A percentile compares a stretch with the other conserved stretches of the same genome.
Evolutionary conservation across 192 early-diverging fungal species (phyloP).

Genomic region (Phlyctochytrium bullatum): DNA sequence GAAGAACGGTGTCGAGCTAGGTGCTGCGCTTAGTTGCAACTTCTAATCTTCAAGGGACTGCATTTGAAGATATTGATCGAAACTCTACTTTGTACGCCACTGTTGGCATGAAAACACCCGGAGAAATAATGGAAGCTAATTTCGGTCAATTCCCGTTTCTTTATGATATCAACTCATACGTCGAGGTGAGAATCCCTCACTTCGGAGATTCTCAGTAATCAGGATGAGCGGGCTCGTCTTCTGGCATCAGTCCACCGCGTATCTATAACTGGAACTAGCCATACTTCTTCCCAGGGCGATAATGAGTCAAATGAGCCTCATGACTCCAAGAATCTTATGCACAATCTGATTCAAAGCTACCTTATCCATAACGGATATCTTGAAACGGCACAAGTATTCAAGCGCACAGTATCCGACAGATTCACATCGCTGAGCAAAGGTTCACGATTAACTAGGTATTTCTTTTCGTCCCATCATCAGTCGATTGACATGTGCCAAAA

Average conservation of each 20-base stretch:
- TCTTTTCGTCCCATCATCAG: too few species aligned
- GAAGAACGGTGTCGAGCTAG: constrained; percentile 84
- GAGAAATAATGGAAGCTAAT: constrained; percentile 72
- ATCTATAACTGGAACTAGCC: constrained; percentile 16
- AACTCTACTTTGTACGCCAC: constrained; percentile 59
- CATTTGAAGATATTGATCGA: constrained; percentile 33
- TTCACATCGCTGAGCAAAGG: neutral
- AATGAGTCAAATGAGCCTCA: constrained; percentile 13
- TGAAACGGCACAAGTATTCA: constrained; percentile 71
- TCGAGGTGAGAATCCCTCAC: constrained; percentile 31
- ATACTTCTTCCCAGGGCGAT: constrained; percentile 13
- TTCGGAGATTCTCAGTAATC: constrained; percentile 16
- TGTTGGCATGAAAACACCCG: constrained; percentile 71
- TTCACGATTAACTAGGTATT: neutral
- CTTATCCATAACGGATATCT: constrained; percentile 81
- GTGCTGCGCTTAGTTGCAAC: constrained; percentile 6
- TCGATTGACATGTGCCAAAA: neutral
- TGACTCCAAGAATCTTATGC: constrained; percentile 24
- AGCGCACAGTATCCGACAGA: constrained; percentile 2
- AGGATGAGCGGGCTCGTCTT: neutral
- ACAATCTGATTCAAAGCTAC: constrained; percentile 74
- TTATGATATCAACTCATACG: constrained; percentile 71
- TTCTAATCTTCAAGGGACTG: constrained; percentile 24
- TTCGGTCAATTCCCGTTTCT: constrained; percentile 72
- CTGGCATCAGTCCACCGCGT: neutral